Percentiles rank a stretch among this genome's conserved stretches.
Conservation (phyloP, 2,329 filamentous ascomycete species). For the Talaromyces marneffei region DNA sequence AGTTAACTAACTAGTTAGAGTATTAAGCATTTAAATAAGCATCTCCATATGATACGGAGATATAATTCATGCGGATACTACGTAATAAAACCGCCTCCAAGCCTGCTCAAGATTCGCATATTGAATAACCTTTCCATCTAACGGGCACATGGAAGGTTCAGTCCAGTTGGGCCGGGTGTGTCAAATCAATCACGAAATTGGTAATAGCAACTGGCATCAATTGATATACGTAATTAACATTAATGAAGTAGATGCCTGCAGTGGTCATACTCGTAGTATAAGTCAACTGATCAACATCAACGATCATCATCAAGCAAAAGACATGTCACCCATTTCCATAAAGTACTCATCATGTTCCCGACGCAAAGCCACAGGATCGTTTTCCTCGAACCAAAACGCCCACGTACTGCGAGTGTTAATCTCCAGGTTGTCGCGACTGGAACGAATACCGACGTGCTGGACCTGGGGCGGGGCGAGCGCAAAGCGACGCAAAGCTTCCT, state of each 20-base stretch:
- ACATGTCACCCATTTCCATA: not conserved
- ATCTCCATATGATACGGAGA: too few species aligned
- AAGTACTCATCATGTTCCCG: constrained; percentile 19
- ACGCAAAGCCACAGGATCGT: constrained; percentile 18
- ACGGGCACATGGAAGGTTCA: too few species aligned
- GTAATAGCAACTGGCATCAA: not conserved
- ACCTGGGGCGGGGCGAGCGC: constrained; percentile 22
- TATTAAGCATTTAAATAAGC: too few species aligned
- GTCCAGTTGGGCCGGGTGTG: too few species aligned
- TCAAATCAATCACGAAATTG: not conserved
- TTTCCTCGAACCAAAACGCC: constrained; percentile 27
- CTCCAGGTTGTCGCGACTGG: constrained; percentile 23
- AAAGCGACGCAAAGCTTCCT: constrained; percentile 7
- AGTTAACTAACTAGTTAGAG: too few species aligned
- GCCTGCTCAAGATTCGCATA: too few species aligned
- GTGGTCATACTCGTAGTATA: too few species aligned
- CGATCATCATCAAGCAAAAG: not conserved
- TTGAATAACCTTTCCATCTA: too few species aligned
- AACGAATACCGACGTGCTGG: constrained; percentile 25
- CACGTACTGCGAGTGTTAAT: constrained; percentile 25
- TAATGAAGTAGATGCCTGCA: too few species aligned
- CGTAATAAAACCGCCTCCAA: too few species aligned
- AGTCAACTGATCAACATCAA: not conserved
- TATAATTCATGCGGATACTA: too few species aligned
- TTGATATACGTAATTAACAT: not conserved